phyloP scores from a whole-genome alignment of 257 asterid genomes.

The Nicotiana undulata region DNA sequence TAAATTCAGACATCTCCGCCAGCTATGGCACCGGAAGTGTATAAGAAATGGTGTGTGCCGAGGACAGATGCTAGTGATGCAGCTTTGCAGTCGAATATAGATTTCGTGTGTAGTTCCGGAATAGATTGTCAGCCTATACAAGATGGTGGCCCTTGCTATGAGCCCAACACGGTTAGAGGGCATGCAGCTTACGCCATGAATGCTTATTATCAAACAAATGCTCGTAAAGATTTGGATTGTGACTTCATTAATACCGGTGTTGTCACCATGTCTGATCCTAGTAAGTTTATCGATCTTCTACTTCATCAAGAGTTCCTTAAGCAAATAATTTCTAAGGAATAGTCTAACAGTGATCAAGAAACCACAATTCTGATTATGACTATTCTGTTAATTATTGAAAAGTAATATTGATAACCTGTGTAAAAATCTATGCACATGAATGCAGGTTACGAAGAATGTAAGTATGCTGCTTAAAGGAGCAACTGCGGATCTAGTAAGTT shows the following conservation, averaged over 20 bases:
- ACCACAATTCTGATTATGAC: too few relatives aligned
- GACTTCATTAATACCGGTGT: slow-evolving; percentile 22
- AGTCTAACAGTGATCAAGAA: too few relatives aligned
- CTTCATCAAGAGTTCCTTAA: too few relatives aligned
- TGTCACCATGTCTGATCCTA: slow-evolving; percentile 28
- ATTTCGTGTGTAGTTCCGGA: slow-evolving; percentile 31
- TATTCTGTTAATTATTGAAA: not conserved
- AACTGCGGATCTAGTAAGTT: not conserved
- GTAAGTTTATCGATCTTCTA: too few relatives aligned
- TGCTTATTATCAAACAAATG: slow-evolving; percentile 37
- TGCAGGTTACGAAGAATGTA: slow-evolving; percentile 30
- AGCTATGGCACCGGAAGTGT: slow-evolving; percentile 15
- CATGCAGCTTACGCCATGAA: slow-evolving; percentile 52
- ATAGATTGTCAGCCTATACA: slow-evolving; percentile 39
- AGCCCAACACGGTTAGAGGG: slow-evolving; percentile 28
- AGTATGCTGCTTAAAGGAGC: slow-evolving; percentile 10
- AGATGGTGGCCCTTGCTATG: slow-evolving; percentile 34
- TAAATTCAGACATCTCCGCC: not conserved
- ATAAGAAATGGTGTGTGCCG: slow-evolving; percentile 35
- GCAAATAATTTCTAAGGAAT: too few relatives aligned
- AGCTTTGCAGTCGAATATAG: slow-evolving; percentile 37
- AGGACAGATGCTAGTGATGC: slow-evolving; percentile 22
- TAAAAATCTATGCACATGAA: not conserved
- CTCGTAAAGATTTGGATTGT: slow-evolving; percentile 27
- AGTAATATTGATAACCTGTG: not conserved